Evolutionary conservation across 306 rosid species (phyloP).

Genomic region (Begonia masoniana): DNA sequence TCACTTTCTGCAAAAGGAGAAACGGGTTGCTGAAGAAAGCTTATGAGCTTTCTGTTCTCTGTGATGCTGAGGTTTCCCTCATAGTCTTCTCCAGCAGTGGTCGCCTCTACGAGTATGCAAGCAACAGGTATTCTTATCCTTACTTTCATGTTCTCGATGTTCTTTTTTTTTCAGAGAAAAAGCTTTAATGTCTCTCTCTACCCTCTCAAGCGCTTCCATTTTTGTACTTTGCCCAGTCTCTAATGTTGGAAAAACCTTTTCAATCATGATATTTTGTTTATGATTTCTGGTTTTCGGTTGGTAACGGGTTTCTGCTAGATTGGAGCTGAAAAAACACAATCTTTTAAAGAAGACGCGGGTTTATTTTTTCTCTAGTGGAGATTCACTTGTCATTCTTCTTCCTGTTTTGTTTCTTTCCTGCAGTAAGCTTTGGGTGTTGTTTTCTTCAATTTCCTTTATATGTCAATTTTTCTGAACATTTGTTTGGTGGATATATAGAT

Average conservation of each 20-base stretch:
- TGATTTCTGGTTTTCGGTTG: neutral
- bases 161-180: neutral
- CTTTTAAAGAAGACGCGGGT: slow-evolving; percentile 15
- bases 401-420: slow-evolving; percentile 21
- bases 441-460: slow-evolving; percentile 26
- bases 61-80: slow-evolving; percentile 97
- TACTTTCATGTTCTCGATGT: neutral
- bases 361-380: slow-evolving; percentile 10
- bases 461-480: slow-evolving; percentile 31
- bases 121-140: slow-evolving; percentile 49
- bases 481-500: slow-evolving; percentile 58
- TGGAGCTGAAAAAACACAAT: slow-evolving; percentile 1
- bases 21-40: slow-evolving; percentile 92
- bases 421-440: slow-evolving; percentile 10
- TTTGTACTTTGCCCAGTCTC: neutral
- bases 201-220: neutral
- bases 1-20: slow-evolving; percentile 89
- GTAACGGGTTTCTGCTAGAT: slow-evolving; percentile 1
- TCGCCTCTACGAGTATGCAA: slow-evolving; percentile 95
- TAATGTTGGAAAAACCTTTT: neutral
- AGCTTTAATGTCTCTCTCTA: neutral
- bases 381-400: slow-evolving; percentile 26
- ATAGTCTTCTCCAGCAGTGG: slow-evolving; percentile 97
- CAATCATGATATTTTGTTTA: neutral
- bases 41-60: slow-evolving; percentile 91